Evolutionary conservation across 2,329 filamentous ascomycete species (phyloP).

Genomic region (Xylariaceae sp.): DNA sequence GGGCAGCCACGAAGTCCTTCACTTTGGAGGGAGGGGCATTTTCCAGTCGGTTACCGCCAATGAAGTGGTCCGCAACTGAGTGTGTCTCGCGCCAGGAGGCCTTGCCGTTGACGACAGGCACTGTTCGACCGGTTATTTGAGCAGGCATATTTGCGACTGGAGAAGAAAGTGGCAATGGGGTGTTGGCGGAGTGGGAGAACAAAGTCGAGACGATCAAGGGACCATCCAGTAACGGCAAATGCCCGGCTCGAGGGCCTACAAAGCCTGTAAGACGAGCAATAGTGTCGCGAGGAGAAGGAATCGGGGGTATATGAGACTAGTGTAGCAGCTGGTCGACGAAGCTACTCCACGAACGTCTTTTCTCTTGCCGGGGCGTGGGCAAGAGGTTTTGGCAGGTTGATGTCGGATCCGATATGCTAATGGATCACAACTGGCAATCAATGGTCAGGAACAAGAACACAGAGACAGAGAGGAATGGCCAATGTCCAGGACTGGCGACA

Average conservation of each 20-base stretch:
- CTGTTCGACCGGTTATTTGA: constrained; percentile 36
- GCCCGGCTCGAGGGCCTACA: constrained; percentile 26
- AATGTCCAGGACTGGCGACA: constrained; percentile 13
- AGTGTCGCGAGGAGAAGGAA: constrained; percentile 11
- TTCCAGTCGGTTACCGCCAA: constrained; percentile 84
- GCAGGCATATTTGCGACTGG: constrained; percentile 22
- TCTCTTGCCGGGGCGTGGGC: neutral
- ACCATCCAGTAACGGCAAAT: constrained; percentile 25
- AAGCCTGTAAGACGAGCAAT: constrained; percentile 24
- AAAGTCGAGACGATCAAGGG: constrained; percentile 25
- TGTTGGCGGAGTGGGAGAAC: constrained; percentile 14
- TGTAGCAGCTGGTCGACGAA: constrained; percentile 4
- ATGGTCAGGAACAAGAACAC: constrained; percentile 10
- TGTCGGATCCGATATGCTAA: constrained; percentile 3
- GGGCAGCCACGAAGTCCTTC: constrained; percentile 87
- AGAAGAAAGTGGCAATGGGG: constrained; percentile 12
- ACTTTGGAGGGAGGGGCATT: constrained; percentile 79
- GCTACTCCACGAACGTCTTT: constrained; percentile 5
- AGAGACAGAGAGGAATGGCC: constrained; percentile 11
- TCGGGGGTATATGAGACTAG: neutral
- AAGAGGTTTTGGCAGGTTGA: constrained; percentile 4
- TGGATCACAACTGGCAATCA: constrained; percentile 5
- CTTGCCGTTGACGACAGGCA: constrained; percentile 52
- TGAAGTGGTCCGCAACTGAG: constrained; percentile 86
- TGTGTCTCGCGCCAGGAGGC: constrained; percentile 73